Evolutionary conservation across 2,329 filamentous ascomycete species (phyloP).

Genomic region (Colletotrichum paranaense): DNA sequence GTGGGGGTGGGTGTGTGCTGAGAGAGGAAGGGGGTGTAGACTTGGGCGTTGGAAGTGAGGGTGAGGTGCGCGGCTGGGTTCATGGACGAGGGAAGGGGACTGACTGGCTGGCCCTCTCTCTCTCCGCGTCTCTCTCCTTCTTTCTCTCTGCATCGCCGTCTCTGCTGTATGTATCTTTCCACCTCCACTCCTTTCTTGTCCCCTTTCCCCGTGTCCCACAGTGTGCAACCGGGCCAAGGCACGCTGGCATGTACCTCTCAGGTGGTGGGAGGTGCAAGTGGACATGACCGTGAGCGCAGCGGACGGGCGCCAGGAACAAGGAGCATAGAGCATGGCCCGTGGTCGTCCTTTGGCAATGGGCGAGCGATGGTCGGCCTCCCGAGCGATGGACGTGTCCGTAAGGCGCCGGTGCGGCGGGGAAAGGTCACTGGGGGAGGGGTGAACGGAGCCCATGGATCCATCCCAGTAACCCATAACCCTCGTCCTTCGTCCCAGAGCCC

Average conservation of each 20-base stretch:
- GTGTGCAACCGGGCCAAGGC: constrained; percentile 10
- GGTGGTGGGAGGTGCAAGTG: constrained; percentile 20
- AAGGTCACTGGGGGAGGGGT: constrained; percentile 34
- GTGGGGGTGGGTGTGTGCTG: constrained; percentile 23
- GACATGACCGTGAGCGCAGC: constrained; percentile 8
- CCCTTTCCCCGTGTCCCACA: constrained; percentile 12
- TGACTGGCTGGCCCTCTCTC: neutral
- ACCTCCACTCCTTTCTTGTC: neutral
- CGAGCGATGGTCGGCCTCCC: constrained; percentile 34
- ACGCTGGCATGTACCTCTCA: neutral
- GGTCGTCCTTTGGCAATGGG: constrained; percentile 23
- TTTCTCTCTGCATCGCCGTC: neutral
- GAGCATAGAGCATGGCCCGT: constrained; percentile 33
- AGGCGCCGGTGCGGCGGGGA: constrained; percentile 33
- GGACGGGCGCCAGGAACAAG: constrained; percentile 33
- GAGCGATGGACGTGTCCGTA: constrained; percentile 31
- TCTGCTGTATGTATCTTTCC: neutral
- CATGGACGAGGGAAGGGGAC: neutral
- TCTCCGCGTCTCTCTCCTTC: neutral
- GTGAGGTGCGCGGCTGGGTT: neutral
- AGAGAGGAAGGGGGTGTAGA: constrained; percentile 6
- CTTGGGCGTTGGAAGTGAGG: neutral
- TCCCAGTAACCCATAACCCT: constrained; percentile 2
- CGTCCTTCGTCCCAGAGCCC: neutral
- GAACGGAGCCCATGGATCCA: neutral